These are phyloP conservation scores for Euphorbia celastroides DNA, from an alignment of 441 rosid genomes.

Conservation along the genomic window DNA sequence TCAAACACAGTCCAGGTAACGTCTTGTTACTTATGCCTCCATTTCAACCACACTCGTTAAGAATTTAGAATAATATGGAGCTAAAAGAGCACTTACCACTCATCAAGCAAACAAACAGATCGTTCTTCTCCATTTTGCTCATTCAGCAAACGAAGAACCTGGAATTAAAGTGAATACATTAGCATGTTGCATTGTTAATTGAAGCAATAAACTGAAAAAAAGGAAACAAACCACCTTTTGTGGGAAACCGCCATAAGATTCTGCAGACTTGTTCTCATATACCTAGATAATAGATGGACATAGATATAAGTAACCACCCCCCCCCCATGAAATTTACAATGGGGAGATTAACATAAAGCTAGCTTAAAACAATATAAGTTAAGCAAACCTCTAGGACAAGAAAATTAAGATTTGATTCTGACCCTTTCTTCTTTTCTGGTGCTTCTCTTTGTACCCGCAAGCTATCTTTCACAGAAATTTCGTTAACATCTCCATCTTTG, in stretches of 20 bases:
- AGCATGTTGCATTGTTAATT: conserved; percentile 18
- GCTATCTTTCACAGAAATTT: conserved; percentile 21
- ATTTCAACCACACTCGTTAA: neutral
- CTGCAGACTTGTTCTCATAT: conserved; percentile 50
- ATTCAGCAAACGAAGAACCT: conserved; percentile 92
- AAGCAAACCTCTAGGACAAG: conserved; percentile 83
- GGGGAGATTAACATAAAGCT: conserved; percentile 1
- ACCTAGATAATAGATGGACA: conserved; percentile 41
- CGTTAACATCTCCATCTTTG: conserved; percentile 30
- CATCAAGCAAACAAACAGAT: conserved; percentile 69
- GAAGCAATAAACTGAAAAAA: conserved; percentile 15
- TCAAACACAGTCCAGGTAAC: neutral
- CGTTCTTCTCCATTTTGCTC: conserved; percentile 87
- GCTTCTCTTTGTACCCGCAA: conserved; percentile 23
- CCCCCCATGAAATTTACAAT: conserved; percentile 7
- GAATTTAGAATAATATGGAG: neutral
- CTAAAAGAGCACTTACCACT: conserved; percentile 50
- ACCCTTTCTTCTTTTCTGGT: conserved; percentile 24
- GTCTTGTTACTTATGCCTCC: neutral
- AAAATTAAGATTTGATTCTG: conserved; percentile 38
- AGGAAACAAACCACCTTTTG: conserved; percentile 55
- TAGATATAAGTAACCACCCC: conserved; percentile 17
- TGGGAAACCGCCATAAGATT: conserved; percentile 34
- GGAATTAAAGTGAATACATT: conserved; percentile 25
- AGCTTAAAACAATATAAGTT: neutral